A percentile compares a stretch with the other conserved stretches of the same genome.
These are phyloP conservation scores for Sindora glabra DNA, from an alignment of 306 rosid species.

Conservation along the genomic window DNA sequence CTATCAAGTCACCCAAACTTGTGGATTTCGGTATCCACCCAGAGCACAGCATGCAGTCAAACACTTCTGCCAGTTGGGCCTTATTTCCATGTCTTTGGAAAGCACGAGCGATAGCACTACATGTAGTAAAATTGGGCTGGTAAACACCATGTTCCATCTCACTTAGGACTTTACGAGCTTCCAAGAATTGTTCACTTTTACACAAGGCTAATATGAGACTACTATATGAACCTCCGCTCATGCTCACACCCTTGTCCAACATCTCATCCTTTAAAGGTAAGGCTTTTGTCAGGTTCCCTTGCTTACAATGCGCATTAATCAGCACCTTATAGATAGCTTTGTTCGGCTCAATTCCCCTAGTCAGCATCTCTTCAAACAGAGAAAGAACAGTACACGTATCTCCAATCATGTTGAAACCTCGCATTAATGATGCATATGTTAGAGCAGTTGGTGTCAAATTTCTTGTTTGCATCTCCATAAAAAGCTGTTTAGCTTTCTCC, in stretches of 20 bases:
- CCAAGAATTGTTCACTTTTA: not conserved
- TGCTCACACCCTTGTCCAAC: not conserved
- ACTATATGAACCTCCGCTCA: too few species aligned
- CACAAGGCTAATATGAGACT: not conserved
- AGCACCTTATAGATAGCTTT: not conserved
- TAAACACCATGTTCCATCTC: not conserved
- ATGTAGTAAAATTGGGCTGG: not conserved
- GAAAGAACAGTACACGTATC: not conserved
- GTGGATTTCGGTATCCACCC: not conserved
- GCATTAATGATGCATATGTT: constrained; percentile 1
- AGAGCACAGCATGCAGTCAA: not conserved
- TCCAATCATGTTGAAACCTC: constrained; percentile 2
- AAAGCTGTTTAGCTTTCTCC: constrained; percentile 8
- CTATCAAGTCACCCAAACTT: not conserved
- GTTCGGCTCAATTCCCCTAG: not conserved
- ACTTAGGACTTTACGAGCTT: not conserved
- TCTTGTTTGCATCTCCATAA: constrained; percentile 6
- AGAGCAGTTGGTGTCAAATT: not conserved
- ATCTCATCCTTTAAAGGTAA: constrained; percentile 3
- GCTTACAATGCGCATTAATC: not conserved
- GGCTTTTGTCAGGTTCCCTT: not conserved
- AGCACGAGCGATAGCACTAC: not conserved
- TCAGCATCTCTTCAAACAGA: constrained; percentile 7
- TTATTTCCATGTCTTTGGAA: not conserved
- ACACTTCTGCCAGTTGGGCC: not conserved